phyloP scores from a whole-genome alignment of 2,329 filamentous ascomycete species.

The Passalora sequoiae region DNA sequence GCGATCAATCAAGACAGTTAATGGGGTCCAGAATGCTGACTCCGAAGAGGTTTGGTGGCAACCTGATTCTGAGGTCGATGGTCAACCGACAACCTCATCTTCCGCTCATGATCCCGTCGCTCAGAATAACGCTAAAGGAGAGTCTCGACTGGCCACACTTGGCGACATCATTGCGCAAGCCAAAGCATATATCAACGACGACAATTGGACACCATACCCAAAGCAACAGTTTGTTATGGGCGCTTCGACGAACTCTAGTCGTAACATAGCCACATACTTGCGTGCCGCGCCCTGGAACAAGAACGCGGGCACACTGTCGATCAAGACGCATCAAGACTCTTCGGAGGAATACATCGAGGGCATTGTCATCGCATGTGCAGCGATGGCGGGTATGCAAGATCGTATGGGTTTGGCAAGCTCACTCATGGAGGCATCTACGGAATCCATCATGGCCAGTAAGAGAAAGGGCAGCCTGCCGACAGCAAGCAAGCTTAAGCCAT shows the following conservation, averaged over 20 bases:
- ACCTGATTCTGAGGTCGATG: background rate
- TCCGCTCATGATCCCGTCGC: too few relatives aligned
- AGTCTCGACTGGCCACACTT: background rate
- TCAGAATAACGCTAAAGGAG: background rate
- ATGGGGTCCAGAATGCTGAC: background rate
- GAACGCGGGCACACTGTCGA: background rate
- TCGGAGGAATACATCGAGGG: constrained; percentile 4
- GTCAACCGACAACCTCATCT: background rate
- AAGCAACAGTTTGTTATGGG: constrained; percentile 3
- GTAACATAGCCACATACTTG: constrained; percentile 2
- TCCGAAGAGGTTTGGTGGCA: background rate
- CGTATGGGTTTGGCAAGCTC: background rate
- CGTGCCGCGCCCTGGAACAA: constrained; percentile 6
- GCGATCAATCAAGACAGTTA: background rate
- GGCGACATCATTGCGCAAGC: constrained; percentile 5
- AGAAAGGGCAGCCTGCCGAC: constrained; percentile 2
- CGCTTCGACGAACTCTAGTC: background rate
- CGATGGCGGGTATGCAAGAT: constrained; percentile 10
- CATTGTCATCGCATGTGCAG: constrained; percentile 6
- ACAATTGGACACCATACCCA: constrained; percentile 6
- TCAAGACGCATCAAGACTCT: background rate
- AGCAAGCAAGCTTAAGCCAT: background rate
- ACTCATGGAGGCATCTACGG: constrained; percentile 2
- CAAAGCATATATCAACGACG: constrained; percentile 4
- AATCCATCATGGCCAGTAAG: constrained; percentile 2